Conservation (phyloP, 768 basidiomycete species). For the Serendipita vermifera region DNA sequence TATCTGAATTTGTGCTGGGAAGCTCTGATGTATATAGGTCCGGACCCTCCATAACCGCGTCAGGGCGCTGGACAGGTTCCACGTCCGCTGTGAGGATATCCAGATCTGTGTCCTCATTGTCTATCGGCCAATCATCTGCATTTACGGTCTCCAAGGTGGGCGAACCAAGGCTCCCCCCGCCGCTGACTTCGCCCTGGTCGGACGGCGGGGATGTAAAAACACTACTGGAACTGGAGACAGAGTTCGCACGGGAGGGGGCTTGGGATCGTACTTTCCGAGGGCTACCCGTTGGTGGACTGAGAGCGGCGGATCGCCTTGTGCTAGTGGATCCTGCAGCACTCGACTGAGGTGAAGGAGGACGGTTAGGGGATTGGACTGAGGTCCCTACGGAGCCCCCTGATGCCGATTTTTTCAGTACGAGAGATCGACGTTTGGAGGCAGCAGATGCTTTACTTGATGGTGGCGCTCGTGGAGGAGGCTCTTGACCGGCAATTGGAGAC, state of each 20-base stretch:
- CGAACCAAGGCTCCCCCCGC: constrained; percentile 8
- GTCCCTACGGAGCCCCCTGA: too few relatives aligned
- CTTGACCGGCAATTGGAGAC: background rate
- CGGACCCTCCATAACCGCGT: too few relatives aligned
- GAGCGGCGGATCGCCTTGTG: background rate
- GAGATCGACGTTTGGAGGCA: constrained; percentile 1
- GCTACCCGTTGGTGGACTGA: background rate
- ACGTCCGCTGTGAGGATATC: too few relatives aligned
- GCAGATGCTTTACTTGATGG: background rate
- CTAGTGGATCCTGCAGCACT: background rate
- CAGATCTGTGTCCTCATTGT: background rate
- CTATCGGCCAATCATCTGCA: too few relatives aligned
- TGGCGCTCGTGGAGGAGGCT: background rate
- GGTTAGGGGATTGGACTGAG: too few relatives aligned
- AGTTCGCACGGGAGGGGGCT: background rate
- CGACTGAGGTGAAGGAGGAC: too few relatives aligned
- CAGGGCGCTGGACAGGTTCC: too few relatives aligned
- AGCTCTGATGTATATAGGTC: too few relatives aligned
- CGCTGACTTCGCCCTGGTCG: constrained; percentile 7
- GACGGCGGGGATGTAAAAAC: constrained; percentile 10
- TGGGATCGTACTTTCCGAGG: background rate
- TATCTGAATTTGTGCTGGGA: too few relatives aligned
- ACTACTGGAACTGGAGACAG: constrained; percentile 6
- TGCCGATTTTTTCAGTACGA: too few relatives aligned
- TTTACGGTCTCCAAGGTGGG: constrained; percentile 6